These are phyloP conservation scores for Solanum virginianum DNA, from an alignment of 257 asterid species.

Conservation along the genomic window DNA sequence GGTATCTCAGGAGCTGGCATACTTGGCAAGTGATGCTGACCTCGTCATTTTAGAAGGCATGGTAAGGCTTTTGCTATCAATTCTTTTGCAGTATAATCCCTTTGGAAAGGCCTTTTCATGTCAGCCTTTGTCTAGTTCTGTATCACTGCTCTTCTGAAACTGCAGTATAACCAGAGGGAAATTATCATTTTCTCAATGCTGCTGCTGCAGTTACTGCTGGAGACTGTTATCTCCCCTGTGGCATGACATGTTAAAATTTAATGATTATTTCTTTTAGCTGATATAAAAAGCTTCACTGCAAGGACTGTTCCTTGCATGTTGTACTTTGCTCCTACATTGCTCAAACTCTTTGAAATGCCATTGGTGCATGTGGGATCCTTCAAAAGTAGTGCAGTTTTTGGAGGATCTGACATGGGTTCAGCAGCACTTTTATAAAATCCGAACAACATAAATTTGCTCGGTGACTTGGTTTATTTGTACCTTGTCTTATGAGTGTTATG, in stretches of 20 bases:
- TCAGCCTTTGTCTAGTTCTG: neutral
- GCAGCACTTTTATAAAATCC: neutral
- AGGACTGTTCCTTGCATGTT: neutral
- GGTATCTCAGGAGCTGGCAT: conserved; percentile 88
- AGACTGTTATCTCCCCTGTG: neutral
- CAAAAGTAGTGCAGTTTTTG: neutral
- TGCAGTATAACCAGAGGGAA: neutral
- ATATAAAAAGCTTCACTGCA: neutral
- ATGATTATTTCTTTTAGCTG: neutral
- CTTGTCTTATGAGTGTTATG: neutral
- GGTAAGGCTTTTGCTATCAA: conserved; percentile 26
- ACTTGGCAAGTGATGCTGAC: conserved; percentile 83
- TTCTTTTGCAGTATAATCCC: neutral
- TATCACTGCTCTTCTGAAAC: neutral
- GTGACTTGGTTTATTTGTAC: neutral
- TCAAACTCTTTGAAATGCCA: neutral
- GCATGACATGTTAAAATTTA: neutral
- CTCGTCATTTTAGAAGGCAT: conserved; percentile 94
- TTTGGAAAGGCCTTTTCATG: neutral
- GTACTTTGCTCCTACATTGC: neutral
- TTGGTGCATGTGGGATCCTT: neutral
- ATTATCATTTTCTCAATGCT: neutral
- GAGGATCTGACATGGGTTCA: neutral
- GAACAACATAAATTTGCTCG: neutral
- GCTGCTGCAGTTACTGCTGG: neutral